Evolutionary conservation across 768 basidiomycete species (phyloP).

Genomic region (Tricholoma terreum): DNA sequence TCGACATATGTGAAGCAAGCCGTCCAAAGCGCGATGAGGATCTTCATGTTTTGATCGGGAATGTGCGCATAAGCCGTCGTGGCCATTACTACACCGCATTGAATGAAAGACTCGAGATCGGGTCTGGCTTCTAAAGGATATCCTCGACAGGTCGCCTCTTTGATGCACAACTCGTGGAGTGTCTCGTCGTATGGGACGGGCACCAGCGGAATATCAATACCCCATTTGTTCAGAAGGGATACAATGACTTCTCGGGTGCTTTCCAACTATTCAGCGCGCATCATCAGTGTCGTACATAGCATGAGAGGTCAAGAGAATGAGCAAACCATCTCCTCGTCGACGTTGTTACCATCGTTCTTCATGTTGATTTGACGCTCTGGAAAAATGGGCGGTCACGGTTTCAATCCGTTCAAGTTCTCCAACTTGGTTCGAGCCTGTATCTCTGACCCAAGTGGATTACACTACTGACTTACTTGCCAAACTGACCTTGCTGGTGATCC

Average conservation of each 20-base stretch:
- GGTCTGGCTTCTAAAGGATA: conserved; percentile 21
- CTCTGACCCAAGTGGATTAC: too few relatives aligned
- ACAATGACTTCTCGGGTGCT: not conserved
- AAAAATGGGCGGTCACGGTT: too few relatives aligned
- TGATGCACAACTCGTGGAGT: conserved; percentile 17
- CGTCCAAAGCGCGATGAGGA: conserved; percentile 39
- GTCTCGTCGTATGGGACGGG: conserved; percentile 1
- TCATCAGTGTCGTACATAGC: too few relatives aligned
- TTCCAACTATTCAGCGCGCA: not conserved
- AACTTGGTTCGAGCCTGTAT: too few relatives aligned
- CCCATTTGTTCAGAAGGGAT: not conserved
- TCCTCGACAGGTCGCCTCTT: conserved; percentile 20
- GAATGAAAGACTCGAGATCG: conserved; percentile 28
- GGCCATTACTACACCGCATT: conserved; percentile 28
- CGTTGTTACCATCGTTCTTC: too few relatives aligned
- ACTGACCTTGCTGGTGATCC: too few relatives aligned
- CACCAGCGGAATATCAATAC: not conserved
- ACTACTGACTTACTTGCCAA: too few relatives aligned
- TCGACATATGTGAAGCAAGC: conserved; percentile 36
- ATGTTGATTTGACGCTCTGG: too few relatives aligned
- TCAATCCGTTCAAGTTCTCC: too few relatives aligned
- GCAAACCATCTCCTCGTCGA: too few relatives aligned
- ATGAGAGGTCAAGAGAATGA: too few relatives aligned
- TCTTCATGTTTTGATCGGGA: conserved; percentile 21
- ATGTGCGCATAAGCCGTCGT: conserved; percentile 29